Base-by-base conservation (phyloP, 176 grass and related monocot genomes). In the Triticum turgidum region DNA sequence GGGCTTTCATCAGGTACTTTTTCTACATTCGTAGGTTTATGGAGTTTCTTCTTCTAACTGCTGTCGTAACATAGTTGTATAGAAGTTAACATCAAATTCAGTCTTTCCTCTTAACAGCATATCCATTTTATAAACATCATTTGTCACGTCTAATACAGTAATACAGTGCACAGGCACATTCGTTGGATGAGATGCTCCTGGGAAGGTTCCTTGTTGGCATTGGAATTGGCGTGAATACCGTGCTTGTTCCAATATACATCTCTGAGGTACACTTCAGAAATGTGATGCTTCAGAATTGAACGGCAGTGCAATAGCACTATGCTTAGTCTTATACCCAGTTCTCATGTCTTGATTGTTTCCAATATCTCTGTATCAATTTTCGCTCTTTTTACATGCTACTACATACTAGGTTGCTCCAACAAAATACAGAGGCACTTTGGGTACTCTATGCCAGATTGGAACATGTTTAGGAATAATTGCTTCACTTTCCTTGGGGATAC, bases 391-490 rank as follows among this genome's bases (percentile, higher is more conserved):
- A 74, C 77, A 58, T 82, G 34, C 89, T 77, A 11, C 89, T 76
- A 9, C 22, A 62, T 62, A 75, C n/a, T 87, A 99, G 97, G 88
- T 99, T 78, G 77, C 94, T 86, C 97, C 94, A 63, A 99, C 94
- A 89, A 99, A 96, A 86, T 96, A 92, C 83, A 92, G 97, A 87
- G 97, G 94, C 54, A 92, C 80, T 78, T 80, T 99, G 87, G 91
- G 97, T 5, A 94, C 86, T 73, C 67, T 96, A 17, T 96, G 92
- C 91, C 97, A 99, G 91, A 96, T 99, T 80, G 94, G 94, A 54
- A 96, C 97, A 37, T 99, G 97, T 83, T 84, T 99, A 89, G 97
- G 97, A 84, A 98, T 98, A 89, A 96, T 98, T 91, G 91, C 88
- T 76, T 84, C 90, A 61, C 89, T 98, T 82, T 89, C 97, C 37